Evolutionary conservation across 306 rosid species (phyloP), one percentile per base, ranked within the genome.

Genomic region (Quercus glauca): DNA sequence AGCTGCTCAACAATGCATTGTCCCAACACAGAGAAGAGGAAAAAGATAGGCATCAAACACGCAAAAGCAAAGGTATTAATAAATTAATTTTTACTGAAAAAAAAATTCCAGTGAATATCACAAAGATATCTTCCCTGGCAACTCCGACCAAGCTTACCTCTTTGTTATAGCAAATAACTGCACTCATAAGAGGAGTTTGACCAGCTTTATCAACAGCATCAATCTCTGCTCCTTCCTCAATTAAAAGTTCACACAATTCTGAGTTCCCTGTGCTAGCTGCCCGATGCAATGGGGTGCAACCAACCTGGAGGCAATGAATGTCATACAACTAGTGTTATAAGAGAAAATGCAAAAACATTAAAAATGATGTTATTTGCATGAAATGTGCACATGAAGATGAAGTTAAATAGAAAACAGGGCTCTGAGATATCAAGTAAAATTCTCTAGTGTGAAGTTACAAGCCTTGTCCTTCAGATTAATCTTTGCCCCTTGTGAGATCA

Each of bases 161-260:
- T 85, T 83, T 90, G 87, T 92, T 81, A 60, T 85, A 3, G 83
- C 90, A 91, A 83, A 95, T 86, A 83, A 92, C 99, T 5, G 99
- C 97, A 85, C 73, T 83, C 98, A 91, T 95, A 35, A 94, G 85
- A 75, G 97, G 91, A 71, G 97, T 92, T 85, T 94, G 97, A 58
- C 97, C 97, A 77, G 85, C 81, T 82, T 79, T 89, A 72, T 94
- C 98, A 73, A 75, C 87, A 55, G 89, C 87, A 79, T 95, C 99
- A 77, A 95, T 83, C 63, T 95, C 96, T n/a, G 99, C 99, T 51
- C 98, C 99, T 89, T 95, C 97, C 87, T 95, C 99, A 67, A 95
- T 89, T 53, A 95, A 78, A 85, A 89, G 73, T 69, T 95, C 99
- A 76, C 99, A 95, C 83, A 95, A 3, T 71, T 91, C 92, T 53